Percentiles rank a stretch among this genome's conserved stretches.
phyloP scores from a whole-genome alignment of 768 basidiomycete genomes.

The Favolaschia claudopus region DNA sequence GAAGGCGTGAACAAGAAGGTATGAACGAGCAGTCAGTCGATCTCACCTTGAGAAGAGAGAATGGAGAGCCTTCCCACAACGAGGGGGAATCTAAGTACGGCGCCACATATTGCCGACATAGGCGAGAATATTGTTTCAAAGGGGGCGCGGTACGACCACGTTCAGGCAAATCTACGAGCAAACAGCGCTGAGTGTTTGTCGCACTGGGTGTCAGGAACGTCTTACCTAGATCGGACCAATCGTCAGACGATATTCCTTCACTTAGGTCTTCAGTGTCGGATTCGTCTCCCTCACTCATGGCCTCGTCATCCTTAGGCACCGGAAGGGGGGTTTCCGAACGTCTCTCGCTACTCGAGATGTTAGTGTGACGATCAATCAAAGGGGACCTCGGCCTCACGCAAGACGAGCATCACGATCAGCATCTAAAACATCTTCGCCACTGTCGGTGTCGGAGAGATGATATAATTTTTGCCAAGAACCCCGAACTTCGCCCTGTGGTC shows the following conservation, averaged over 20 bases:
- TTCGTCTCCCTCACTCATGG: slow-evolving; percentile 75
- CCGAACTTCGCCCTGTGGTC: neutral
- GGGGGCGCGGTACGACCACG: slow-evolving; percentile 28
- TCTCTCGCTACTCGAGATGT: slow-evolving; percentile 49
- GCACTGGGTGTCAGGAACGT: neutral
- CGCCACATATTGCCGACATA: slow-evolving; percentile 57
- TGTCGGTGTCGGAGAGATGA: slow-evolving; percentile 69
- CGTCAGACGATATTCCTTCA: slow-evolving; percentile 57
- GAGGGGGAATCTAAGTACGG: slow-evolving; percentile 42
- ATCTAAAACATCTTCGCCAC: slow-evolving; percentile 67
- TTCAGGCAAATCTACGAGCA: neutral
- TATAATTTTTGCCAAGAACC: slow-evolving; percentile 26
- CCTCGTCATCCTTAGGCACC: slow-evolving; percentile 54
- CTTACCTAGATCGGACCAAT: slow-evolving; percentile 58
- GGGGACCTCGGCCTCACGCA: slow-evolving; percentile 55
- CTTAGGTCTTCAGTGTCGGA: slow-evolving; percentile 80
- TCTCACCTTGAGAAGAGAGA: slow-evolving; percentile 52
- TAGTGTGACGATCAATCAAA: neutral
- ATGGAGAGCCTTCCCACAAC: slow-evolving; percentile 57
- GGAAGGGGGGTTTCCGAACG: slow-evolving; percentile 54
- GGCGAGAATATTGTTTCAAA: slow-evolving; percentile 55
- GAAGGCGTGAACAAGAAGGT: neutral
- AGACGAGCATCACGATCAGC: slow-evolving; percentile 75
- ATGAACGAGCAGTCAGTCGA: neutral
- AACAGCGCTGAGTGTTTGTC: neutral